A percentile compares a stretch with the other conserved stretches of the same genome.
These are phyloP conservation scores for Porphyrellus cyaneotinctus DNA, from an alignment of 768 basidiomycete species.

Conservation along the genomic window DNA sequence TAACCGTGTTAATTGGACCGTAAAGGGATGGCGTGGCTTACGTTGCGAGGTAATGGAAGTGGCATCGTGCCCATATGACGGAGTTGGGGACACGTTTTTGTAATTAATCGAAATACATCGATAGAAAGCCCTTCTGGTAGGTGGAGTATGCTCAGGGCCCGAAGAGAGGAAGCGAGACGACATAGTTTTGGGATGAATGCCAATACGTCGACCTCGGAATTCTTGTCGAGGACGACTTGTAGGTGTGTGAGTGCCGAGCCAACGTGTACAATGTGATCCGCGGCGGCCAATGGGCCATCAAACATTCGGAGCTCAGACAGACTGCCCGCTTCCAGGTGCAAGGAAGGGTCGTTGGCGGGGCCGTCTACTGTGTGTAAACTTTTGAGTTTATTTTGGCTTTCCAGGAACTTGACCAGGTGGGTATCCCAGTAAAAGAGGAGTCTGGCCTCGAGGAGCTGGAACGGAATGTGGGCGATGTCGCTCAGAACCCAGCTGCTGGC, in stretches of 20 bases:
- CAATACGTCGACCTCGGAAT: slow-evolving; percentile 29
- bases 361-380: slow-evolving; percentile 33
- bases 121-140: slow-evolving; percentile 32
- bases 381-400: slow-evolving; percentile 41
- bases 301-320: slow-evolving; percentile 42
- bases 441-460: slow-evolving; percentile 47
- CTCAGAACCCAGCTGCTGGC: slow-evolving; percentile 46
- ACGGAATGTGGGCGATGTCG: slow-evolving; percentile 35
- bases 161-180: slow-evolving; percentile 30
- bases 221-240: slow-evolving; percentile 41
- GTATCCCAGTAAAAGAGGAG: slow-evolving; percentile 50
- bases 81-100: slow-evolving; percentile 32
- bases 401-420: slow-evolving; percentile 45
- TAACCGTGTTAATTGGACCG: slow-evolving; percentile 11
- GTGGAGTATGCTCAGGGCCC: slow-evolving; percentile 35
- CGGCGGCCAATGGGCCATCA: slow-evolving; percentile 44
- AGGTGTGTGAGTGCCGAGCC: slow-evolving; percentile 41
- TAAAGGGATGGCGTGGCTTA: slow-evolving; percentile 22
- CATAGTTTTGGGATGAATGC: slow-evolving; percentile 32
- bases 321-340: slow-evolving; percentile 29
- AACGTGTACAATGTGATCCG: slow-evolving; percentile 34
- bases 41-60: slow-evolving; percentile 34
- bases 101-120: slow-evolving; percentile 31
- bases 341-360: slow-evolving; percentile 18
- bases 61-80: slow-evolving; percentile 38